Evolutionary conservation across 169 alveolate genomes (phyloP).

Genomic region (Cryptosporidium ryanae): DNA sequence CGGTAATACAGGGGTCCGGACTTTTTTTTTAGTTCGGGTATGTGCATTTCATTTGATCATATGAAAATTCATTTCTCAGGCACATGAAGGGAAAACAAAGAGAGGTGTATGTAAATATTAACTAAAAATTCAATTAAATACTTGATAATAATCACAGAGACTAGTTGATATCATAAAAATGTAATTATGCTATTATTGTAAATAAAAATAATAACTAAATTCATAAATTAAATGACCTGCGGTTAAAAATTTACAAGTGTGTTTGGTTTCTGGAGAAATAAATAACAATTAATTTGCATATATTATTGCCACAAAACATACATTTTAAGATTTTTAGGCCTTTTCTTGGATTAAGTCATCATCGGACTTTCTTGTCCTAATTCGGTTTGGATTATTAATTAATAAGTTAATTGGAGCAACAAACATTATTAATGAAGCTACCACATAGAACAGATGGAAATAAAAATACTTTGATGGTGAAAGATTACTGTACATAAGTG

Average conservation of each 20-base stretch:
- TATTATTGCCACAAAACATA: background rate
- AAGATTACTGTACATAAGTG: slow-evolving; percentile 59
- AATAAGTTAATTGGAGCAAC: slow-evolving; percentile 48
- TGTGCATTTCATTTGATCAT: background rate
- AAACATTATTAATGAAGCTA: slow-evolving; percentile 48
- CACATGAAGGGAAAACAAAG: no score
- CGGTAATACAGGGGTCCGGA: slow-evolving; percentile 58
- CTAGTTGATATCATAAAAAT: no score
- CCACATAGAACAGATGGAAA: slow-evolving; percentile 54
- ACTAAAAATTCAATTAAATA: no score
- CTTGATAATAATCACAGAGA: no score
- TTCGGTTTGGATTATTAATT: slow-evolving; percentile 26
- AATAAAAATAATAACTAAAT: no score
- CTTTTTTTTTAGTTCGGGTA: slow-evolving; percentile 18
- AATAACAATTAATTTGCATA: background rate
- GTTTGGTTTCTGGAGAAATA: background rate
- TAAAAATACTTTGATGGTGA: slow-evolving; percentile 51
- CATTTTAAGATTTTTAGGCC: no score
- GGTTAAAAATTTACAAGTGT: no score
- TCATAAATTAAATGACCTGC: no score
- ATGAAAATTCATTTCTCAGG: no score
- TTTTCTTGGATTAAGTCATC: background rate
- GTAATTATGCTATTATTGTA: no score
- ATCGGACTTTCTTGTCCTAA: background rate
- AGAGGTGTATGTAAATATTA: no score